Conservation (phyloP, 2,329 filamentous ascomycete species). For the Pseudonectria buxi region DNA sequence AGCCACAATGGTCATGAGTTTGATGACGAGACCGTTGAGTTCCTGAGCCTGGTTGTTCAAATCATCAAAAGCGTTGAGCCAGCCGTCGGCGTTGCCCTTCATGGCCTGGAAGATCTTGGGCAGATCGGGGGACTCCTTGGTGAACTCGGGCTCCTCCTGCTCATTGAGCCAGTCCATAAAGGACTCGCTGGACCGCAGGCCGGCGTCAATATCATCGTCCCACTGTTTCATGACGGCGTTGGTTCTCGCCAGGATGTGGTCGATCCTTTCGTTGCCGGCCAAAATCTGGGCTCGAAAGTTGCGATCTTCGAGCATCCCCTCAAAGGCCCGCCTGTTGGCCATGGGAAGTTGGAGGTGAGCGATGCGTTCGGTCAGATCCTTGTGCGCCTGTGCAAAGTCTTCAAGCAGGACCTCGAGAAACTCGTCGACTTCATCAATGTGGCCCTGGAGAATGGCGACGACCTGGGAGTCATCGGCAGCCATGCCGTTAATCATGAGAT, state of each 20-base stretch:
- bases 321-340: conserved; percentile 74
- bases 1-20: conserved; percentile 68
- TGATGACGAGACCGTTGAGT: conserved; percentile 62
- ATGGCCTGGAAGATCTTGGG: conserved; percentile 78
- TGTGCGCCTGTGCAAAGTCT: conserved; percentile 70
- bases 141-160: conserved; percentile 55
- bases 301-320: conserved; percentile 79
- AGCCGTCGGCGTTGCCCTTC: conserved; percentile 87
- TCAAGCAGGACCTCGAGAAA: conserved; percentile 83
- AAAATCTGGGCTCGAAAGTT: conserved; percentile 76
- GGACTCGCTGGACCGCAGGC: conserved; percentile 66
- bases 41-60: conserved; percentile 66
- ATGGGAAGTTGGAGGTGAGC: conserved; percentile 77
- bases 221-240: conserved; percentile 68
- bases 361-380: conserved; percentile 74
- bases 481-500: conserved; percentile 75
- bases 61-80: conserved; percentile 73
- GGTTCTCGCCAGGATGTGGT: conserved; percentile 79
- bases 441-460: conserved; percentile 78
- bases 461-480: conserved; percentile 87
- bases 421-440: conserved; percentile 90
- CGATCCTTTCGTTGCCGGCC: conserved; percentile 83
- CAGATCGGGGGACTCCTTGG: conserved; percentile 54
- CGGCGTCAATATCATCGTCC: conserved; percentile 71
- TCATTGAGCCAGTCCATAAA: conserved; percentile 69